Conservation (phyloP, 257 asterid genomes). For the Primulina eburnea region DNA sequence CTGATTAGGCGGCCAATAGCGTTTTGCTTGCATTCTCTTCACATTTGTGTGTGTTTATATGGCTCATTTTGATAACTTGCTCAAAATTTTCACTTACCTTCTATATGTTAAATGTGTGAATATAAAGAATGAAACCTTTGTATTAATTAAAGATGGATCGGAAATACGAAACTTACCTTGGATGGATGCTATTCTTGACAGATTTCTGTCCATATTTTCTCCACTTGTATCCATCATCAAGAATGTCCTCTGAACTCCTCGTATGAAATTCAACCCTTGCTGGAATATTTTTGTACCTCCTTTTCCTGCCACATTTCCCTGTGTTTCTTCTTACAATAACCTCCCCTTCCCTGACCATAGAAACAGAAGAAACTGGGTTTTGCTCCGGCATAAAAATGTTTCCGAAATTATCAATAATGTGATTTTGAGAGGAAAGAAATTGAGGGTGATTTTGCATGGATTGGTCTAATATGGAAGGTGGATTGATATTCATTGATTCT, state of each 20-base stretch:
- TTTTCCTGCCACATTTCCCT: slow-evolving; percentile 40
- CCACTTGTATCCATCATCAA: slow-evolving; percentile 95
- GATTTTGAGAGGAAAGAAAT: slow-evolving; percentile 17
- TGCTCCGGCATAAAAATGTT: slow-evolving; percentile 31
- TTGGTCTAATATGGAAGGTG: slow-evolving; percentile 27
- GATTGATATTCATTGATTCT: slow-evolving; percentile 7
- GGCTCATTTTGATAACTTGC: too few relatives aligned
- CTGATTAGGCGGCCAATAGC: not conserved
- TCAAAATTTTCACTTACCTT: too few relatives aligned
- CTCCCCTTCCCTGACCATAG: slow-evolving; percentile 31
- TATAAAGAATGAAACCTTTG: not conserved
- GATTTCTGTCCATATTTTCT: slow-evolving; percentile 94
- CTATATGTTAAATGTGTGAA: too few relatives aligned
- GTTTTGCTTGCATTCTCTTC: not conserved
- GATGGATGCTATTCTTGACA: slow-evolving; percentile 73
- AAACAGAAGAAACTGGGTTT: slow-evolving; percentile 18
- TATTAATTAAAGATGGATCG: slow-evolving; percentile 1
- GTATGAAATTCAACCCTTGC: slow-evolving; percentile 90
- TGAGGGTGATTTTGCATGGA: slow-evolving; percentile 48
- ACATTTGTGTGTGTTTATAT: too few relatives aligned
- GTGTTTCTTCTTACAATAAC: slow-evolving; percentile 32
- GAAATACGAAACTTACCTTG: slow-evolving; percentile 48
- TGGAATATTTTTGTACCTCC: slow-evolving; percentile 43
- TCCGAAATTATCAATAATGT: slow-evolving; percentile 43
- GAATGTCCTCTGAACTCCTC: slow-evolving; percentile 78